These are phyloP conservation scores for Populus tomentosa DNA, from an alignment of 441 rosid genomes.

Conservation along the genomic window DNA sequence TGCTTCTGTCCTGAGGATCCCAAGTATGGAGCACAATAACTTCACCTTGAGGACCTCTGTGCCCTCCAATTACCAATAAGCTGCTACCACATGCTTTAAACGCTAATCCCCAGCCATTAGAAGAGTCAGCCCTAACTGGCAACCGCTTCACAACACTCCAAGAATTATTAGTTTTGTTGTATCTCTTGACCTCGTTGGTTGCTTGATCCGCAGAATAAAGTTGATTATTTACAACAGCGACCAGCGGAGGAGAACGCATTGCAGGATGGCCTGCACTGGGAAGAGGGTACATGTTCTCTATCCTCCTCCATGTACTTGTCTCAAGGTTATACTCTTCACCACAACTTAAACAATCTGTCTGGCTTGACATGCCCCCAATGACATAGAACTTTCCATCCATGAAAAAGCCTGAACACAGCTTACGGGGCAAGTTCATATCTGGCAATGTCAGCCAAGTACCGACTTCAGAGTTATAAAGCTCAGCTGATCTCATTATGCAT, in stretches of 20 bases:
- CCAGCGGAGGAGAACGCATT: conserved; percentile 35
- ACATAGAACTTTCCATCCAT: conserved; percentile 83
- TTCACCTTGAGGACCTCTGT: conserved; percentile 30
- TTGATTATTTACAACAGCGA: conserved; percentile 31
- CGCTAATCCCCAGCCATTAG: conserved; percentile 36
- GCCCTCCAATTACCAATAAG: conserved; percentile 31
- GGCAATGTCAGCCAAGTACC: conserved; percentile 77
- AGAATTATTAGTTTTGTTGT: conserved; percentile 24
- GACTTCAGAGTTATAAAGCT: conserved; percentile 59
- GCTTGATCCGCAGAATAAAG: conserved; percentile 30
- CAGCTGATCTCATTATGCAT: conserved; percentile 56
- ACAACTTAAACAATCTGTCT: conserved; percentile 50
- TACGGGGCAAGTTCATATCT: conserved; percentile 65
- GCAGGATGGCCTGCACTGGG: conserved; percentile 65
- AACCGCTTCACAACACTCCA: conserved; percentile 33
- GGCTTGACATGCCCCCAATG: conserved; percentile 74
- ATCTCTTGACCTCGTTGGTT: conserved; percentile 35
- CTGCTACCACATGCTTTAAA: conserved; percentile 32
- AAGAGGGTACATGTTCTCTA: conserved; percentile 80
- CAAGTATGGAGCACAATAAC: conserved; percentile 29
- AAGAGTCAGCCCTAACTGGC: conserved; percentile 34
- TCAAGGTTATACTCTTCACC: conserved; percentile 77
- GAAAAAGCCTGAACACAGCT: conserved; percentile 76
- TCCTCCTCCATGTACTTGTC: conserved; percentile 63
- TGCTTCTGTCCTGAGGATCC: conserved; percentile 26